Conservation (phyloP, 345 rosid species). For the Stellera chamaejasme region DNA sequence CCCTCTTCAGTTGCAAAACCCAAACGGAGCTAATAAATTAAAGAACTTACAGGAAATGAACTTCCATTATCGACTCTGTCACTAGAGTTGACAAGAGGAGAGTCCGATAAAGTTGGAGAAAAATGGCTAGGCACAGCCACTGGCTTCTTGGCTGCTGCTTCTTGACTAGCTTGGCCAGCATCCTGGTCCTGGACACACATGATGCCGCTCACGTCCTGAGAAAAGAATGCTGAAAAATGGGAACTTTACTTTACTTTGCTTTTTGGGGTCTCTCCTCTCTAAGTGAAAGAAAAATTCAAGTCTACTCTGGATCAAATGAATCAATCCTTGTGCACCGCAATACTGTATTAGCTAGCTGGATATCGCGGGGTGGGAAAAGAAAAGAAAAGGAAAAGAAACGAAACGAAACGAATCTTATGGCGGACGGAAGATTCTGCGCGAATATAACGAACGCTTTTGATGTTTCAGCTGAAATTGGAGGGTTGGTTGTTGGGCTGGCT, state of each 20-base stretch:
- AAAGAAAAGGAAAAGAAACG: neutral
- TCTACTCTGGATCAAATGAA: no score
- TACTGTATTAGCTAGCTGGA: no score
- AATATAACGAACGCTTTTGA: conserved; percentile 16
- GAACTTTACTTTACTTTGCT: no score
- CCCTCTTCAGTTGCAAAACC: no score
- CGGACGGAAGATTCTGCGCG: conserved; percentile 31
- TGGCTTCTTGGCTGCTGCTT: conserved; percentile 25
- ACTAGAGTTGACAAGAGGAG: conserved; percentile 24
- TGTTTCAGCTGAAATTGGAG: conserved; percentile 2
- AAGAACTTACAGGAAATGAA: conserved; percentile 34
- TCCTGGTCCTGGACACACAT: conserved; percentile 59
- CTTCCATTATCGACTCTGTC: conserved; percentile 15
- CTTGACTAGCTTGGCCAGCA: conserved; percentile 24
- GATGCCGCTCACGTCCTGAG: no score
- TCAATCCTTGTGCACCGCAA: no score
- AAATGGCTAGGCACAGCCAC: conserved; percentile 35
- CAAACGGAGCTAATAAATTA: neutral
- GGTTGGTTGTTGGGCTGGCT: neutral
- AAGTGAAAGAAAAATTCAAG: no score
- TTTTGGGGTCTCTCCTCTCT: no score
- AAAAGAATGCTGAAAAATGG: no score
- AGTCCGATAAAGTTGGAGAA: conserved; percentile 22
- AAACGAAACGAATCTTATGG: conserved; percentile 8
- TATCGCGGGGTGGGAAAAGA: no score